A percentile compares a stretch with the other conserved stretches of the same genome.
Evolutionary conservation across 306 rosid genomes (phyloP).

Genomic region (Fragaria nilgerrensis): DNA sequence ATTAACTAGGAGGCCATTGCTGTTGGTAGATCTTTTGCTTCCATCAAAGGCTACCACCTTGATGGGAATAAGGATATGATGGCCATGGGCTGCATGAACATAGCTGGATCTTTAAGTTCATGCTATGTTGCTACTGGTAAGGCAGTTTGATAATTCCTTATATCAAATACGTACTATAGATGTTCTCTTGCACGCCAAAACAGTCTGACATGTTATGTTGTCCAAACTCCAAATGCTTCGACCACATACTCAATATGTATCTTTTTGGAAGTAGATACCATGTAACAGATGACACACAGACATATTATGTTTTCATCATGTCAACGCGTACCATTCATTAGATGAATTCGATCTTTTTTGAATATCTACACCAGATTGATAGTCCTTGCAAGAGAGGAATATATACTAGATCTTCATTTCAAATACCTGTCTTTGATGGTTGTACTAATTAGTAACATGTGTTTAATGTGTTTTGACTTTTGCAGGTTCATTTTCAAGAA

Average conservation of each 20-base stretch:
- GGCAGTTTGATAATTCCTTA: background rate
- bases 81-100: slow-evolving; percentile 86
- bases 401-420: background rate
- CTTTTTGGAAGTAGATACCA: background rate
- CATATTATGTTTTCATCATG: background rate
- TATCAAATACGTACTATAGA: background rate
- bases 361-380: background rate
- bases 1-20: slow-evolving; percentile 63
- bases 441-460: no score
- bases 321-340: background rate
- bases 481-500: slow-evolving; percentile 56
- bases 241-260: background rate
- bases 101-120: slow-evolving; percentile 82
- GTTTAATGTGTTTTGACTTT: background rate
- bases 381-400: background rate
- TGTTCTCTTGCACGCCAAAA: background rate
- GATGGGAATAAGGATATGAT: slow-evolving; percentile 95
- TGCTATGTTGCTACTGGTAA: slow-evolving; percentile 91
- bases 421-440: background rate
- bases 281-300: no score
- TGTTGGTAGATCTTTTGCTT: slow-evolving; percentile 90
- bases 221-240: background rate
- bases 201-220: background rate
- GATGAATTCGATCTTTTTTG: background rate
- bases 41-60: slow-evolving; percentile 77